phyloP scores from a whole-genome alignment of 129 eudicot species.

The Daucus carota region DH1_v3.0 NC_030382.2:35843001-35843500 shows the following conservation, averaged over 20 bases:
- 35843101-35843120: slow-evolving; percentile 32
- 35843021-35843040: slow-evolving; percentile 19
- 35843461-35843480: slow-evolving; percentile 35
- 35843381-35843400: slow-evolving; percentile 61
- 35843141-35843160: slow-evolving; percentile 38
- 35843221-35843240: slow-evolving; percentile 5
- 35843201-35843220: slow-evolving; percentile 31
- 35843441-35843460: slow-evolving; percentile 61
- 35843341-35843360: slow-evolving; percentile 14
- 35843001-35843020: slow-evolving; percentile 15
- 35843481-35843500: neutral
- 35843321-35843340: neutral
- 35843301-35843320: slow-evolving; percentile 44
- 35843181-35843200: slow-evolving; percentile 59
- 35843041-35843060: slow-evolving; percentile 17
- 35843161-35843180: slow-evolving; percentile 53
- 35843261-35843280: neutral
- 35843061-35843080: slow-evolving; percentile 25
- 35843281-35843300: slow-evolving; percentile 46
- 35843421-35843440: slow-evolving; percentile 73
- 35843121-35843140: slow-evolving; percentile 19
- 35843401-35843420: slow-evolving; percentile 64
- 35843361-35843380: slow-evolving; percentile 24
- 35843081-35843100: slow-evolving; percentile 38
- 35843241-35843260: slow-evolving; percentile 16